Conservation (phyloP, 805 yeast species). For the Pichia rugopelliculosa region DNA sequence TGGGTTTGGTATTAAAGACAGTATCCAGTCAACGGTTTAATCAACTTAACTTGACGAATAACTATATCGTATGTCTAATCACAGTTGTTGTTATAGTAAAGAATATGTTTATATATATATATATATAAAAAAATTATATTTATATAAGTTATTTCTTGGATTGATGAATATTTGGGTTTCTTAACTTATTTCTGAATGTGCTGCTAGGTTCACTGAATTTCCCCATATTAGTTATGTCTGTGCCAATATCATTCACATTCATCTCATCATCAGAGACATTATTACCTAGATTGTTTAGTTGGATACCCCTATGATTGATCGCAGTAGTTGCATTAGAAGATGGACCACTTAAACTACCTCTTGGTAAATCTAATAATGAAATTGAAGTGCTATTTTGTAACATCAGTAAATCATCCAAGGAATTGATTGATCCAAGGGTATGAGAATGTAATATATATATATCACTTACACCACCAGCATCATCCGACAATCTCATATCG, state of each 20-base stretch:
- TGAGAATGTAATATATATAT: not conserved
- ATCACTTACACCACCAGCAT: not conserved
- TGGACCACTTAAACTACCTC: not conserved
- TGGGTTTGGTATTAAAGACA: no score
- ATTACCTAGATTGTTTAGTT: slow-evolving; percentile 7
- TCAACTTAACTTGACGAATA: no score
- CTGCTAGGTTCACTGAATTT: not conserved
- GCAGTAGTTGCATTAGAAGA: not conserved
- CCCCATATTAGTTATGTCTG: slow-evolving; percentile 7
- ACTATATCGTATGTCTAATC: no score
- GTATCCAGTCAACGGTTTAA: no score
- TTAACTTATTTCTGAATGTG: not conserved
- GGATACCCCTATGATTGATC: not conserved
- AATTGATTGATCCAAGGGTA: slow-evolving; percentile 1
- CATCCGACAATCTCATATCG: not conserved
- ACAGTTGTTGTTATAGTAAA: no score
- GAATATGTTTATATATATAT: no score
- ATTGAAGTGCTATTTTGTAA: slow-evolving; percentile 1
- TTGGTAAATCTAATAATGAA: not conserved
- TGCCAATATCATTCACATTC: not conserved
- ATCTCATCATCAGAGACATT: not conserved
- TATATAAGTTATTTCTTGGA: not conserved
- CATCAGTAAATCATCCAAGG: slow-evolving; percentile 2
- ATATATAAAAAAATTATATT: no score
- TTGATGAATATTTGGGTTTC: not conserved